Conservation (phyloP, 2,329 filamentous ascomycete species). For the Fusarium oligoseptatum region DNA sequence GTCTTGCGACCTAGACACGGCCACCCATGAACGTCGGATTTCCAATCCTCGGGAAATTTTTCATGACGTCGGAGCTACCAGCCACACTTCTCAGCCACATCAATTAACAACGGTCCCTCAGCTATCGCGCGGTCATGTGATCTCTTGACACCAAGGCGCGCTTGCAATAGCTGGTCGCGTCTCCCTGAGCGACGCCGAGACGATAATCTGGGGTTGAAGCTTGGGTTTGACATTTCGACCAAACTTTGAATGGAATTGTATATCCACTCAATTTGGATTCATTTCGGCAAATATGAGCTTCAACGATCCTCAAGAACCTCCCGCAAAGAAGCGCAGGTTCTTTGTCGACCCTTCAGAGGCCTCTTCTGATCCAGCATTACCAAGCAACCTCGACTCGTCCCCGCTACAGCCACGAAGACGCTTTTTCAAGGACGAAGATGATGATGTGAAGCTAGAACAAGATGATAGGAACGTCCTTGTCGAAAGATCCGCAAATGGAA, state of each 20-base stretch:
- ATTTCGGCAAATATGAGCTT: slow-evolving; percentile 53
- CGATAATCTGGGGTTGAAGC: not conserved
- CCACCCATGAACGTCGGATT: slow-evolving; percentile 44
- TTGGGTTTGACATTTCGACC: slow-evolving; percentile 2
- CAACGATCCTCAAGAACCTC: slow-evolving; percentile 57
- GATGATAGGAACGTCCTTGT: slow-evolving; percentile 25
- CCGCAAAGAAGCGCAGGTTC: slow-evolving; percentile 59
- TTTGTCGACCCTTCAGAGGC: slow-evolving; percentile 52
- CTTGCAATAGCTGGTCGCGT: slow-evolving; percentile 52
- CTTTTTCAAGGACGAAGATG: slow-evolving; percentile 45
- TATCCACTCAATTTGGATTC: slow-evolving; percentile 21
- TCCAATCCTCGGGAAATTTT: slow-evolving; percentile 44
- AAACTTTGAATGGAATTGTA: not conserved
- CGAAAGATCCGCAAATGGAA: slow-evolving; percentile 31
- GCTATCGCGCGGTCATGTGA: slow-evolving; percentile 57
- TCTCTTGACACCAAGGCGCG: slow-evolving; percentile 55
- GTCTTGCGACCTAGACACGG: slow-evolving; percentile 28
- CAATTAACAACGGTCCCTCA: slow-evolving; percentile 4
- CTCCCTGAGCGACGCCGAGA: slow-evolving; percentile 44
- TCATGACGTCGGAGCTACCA: slow-evolving; percentile 45
- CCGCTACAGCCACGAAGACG: slow-evolving; percentile 43
- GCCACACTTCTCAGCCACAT: slow-evolving; percentile 37
- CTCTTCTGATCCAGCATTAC: slow-evolving; percentile 44
- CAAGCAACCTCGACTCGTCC: slow-evolving; percentile 40
- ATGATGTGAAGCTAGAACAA: slow-evolving; percentile 39